phyloP scores from a whole-genome alignment of 192 early-diverging fungal genomes.

The Jimgerdemannia flammicorona region DNA sequence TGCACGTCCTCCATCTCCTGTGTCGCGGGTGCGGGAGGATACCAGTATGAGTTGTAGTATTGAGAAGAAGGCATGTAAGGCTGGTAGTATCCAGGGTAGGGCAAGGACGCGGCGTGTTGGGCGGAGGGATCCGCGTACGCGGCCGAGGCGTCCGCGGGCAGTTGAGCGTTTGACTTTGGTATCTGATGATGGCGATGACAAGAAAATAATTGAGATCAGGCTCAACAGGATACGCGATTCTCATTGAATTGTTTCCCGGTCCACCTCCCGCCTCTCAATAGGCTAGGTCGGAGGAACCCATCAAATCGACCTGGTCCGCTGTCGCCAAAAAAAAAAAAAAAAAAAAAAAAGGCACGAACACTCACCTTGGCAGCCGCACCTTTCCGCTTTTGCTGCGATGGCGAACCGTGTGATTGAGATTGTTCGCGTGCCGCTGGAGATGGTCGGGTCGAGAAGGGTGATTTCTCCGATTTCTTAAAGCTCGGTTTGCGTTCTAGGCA shows the following conservation, averaged over 20 bases:
- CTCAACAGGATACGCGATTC: too few species aligned
- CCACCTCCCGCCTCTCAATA: too few species aligned
- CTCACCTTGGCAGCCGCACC: not conserved
- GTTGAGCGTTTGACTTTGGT: not conserved
- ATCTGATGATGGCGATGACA: not conserved
- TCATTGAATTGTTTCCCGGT: too few species aligned
- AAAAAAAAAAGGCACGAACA: too few species aligned
- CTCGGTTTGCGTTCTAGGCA: constrained; percentile 31
- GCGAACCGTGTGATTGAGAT: not conserved
- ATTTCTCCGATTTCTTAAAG: constrained; percentile 33
- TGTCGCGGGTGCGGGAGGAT: not conserved
- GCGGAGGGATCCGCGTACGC: not conserved
- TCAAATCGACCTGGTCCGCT: too few species aligned
- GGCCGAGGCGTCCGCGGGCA: not conserved
- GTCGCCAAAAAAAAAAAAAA: too few species aligned
- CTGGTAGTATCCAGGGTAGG: not conserved
- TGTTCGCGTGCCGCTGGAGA: not conserved
- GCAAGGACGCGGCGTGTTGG: not conserved
- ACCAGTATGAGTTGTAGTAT: not conserved
- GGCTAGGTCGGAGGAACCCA: too few species aligned
- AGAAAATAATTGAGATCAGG: too few species aligned
- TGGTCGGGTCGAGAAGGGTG: constrained; percentile 4
- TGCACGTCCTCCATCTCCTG: not conserved
- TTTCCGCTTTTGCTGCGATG: not conserved
- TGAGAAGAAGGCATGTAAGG: not conserved